Conservation (phyloP, 805 yeast genomes). For the Wickerhamiella shivajii region DNA sequence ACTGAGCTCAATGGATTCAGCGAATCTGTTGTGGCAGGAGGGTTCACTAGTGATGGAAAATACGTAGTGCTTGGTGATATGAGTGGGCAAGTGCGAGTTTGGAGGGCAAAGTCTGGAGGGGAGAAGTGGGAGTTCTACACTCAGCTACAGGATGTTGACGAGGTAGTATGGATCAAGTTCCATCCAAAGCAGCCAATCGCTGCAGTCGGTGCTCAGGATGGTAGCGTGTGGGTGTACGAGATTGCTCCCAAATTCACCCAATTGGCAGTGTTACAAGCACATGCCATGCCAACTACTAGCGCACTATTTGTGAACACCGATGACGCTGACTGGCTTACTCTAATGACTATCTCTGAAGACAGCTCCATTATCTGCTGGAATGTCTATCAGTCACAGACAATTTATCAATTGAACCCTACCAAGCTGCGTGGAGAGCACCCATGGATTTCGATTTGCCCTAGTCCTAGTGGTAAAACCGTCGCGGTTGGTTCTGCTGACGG, state of each 20-base stretch:
- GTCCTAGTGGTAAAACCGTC: conserved; percentile 36
- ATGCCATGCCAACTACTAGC: conserved; percentile 63
- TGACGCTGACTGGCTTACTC: conserved; percentile 42
- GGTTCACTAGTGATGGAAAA: conserved; percentile 70
- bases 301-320: conserved; percentile 59
- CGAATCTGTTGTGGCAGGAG: conserved; percentile 77
- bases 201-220: conserved; percentile 87
- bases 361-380: conserved; percentile 83
- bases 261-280: conserved; percentile 33
- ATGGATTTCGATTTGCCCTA: conserved; percentile 62
- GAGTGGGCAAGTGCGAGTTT: conserved; percentile 74
- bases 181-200: conserved; percentile 68
- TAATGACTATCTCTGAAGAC: conserved; percentile 73
- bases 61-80: conserved; percentile 83
- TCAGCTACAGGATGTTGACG: conserved; percentile 76
- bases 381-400: conserved; percentile 57
- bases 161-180: conserved; percentile 64
- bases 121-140: conserved; percentile 65
- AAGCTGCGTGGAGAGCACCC: conserved; percentile 73
- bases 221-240: conserved; percentile 88
- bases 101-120: conserved; percentile 58
- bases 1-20: conserved; percentile 66
- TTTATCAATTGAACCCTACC: conserved; percentile 30
- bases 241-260: conserved; percentile 32
- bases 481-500: conserved; percentile 89